These are phyloP conservation scores for Trypanosoma boissoni DNA, from an alignment of 208 protist genomes.

Conservation along the genomic window DNA sequence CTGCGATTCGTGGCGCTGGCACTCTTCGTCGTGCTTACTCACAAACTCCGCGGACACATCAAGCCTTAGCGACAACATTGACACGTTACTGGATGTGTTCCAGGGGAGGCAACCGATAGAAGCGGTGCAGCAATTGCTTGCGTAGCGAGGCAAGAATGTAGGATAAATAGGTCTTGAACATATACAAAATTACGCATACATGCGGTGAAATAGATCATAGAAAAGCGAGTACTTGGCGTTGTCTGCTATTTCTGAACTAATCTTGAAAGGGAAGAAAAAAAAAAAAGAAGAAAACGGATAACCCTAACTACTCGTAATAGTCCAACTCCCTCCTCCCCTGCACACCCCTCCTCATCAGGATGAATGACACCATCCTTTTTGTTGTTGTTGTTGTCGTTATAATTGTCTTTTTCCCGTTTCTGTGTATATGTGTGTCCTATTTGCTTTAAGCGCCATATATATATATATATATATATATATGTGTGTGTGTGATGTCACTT, in stretches of 20 bases:
- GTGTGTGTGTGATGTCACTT: too few relatives aligned
- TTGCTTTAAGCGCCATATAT: too few relatives aligned
- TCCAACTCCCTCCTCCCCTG: too few relatives aligned
- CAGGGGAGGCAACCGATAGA: slow-evolving; percentile 10
- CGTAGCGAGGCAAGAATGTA: neutral
- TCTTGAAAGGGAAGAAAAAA: too few relatives aligned
- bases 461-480: too few relatives aligned
- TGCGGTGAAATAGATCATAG: neutral
- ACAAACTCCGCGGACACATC: slow-evolving; percentile 3
- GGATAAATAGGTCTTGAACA: neutral
- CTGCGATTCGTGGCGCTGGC: neutral
- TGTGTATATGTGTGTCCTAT: too few relatives aligned
- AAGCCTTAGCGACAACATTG: slow-evolving; percentile 16
- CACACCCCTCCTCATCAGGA: too few relatives aligned
- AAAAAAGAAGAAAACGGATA: too few relatives aligned
- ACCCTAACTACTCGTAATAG: too few relatives aligned
- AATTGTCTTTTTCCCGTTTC: too few relatives aligned
- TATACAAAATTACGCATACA: neutral
- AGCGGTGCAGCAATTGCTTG: slow-evolving; percentile 5
- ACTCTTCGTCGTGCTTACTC: neutral
- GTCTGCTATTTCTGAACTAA: neutral
- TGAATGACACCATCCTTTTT: too few relatives aligned
- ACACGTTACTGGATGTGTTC: slow-evolving; percentile 19
- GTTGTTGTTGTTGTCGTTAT: too few relatives aligned
- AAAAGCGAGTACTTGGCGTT: neutral